Conservation (phyloP, 2,329 filamentous ascomycete species). For the Neoarthrinium moseri region DNA sequence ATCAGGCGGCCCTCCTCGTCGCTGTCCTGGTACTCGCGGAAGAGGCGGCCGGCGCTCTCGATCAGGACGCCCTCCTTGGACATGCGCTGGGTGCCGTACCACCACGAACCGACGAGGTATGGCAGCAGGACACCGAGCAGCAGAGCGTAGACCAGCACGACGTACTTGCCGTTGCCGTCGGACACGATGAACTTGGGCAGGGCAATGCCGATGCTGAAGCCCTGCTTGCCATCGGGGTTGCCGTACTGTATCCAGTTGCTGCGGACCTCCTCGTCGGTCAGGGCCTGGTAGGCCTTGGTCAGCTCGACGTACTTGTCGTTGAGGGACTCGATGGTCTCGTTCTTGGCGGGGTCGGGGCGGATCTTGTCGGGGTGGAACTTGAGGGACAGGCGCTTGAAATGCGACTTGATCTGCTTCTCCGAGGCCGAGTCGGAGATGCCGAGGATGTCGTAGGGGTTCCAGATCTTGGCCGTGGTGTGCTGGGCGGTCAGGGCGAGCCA, state of each 20-base stretch:
- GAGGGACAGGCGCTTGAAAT: conserved; percentile 83
- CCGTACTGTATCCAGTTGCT: conserved; percentile 97
- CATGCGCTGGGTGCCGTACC: conserved; percentile 92
- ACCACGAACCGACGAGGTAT: conserved; percentile 94
- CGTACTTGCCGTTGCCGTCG: conserved; percentile 93
- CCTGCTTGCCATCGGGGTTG: conserved; percentile 97
- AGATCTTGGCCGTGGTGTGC: conserved; percentile 71
- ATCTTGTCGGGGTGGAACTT: conserved; percentile 93
- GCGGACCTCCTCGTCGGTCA: conserved; percentile 95
- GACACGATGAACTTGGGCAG: conserved; percentile 90
- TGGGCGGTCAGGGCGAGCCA: conserved; percentile 86
- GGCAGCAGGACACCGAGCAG: conserved; percentile 88
- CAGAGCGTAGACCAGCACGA: conserved; percentile 83
- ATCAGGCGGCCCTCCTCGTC: conserved; percentile 80
- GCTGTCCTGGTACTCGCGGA: conserved; percentile 86
- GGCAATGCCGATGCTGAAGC: conserved; percentile 95
- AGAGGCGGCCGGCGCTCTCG: conserved; percentile 90
- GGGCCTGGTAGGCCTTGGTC: conserved; percentile 95
- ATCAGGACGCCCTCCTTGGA: conserved; percentile 93
- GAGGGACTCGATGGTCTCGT: conserved; percentile 81
- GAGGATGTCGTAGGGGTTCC: conserved; percentile 78
- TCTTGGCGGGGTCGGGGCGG: conserved; percentile 76
- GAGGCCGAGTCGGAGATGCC: conserved; percentile 80
- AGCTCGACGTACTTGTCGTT: conserved; percentile 92
- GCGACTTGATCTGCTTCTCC: conserved; percentile 89